Evolutionary conservation across 2,329 filamentous ascomycete genomes (phyloP).

Genomic region (Penicillium fuscoglaucum): DNA sequence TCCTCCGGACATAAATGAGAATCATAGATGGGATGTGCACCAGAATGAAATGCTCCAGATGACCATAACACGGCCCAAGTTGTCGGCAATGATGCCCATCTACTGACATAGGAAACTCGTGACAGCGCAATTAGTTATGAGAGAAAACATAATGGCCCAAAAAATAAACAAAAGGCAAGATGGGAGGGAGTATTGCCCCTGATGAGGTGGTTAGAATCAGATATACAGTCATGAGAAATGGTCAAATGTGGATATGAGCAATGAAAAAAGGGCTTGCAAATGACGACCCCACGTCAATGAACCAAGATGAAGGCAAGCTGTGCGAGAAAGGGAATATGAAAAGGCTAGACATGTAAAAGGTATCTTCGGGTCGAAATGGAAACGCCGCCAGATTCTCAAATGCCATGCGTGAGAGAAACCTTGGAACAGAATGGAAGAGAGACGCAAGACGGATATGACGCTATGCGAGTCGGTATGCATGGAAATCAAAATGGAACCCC

Average conservation of each 20-base stretch:
- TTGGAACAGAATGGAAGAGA: constrained; percentile 27
- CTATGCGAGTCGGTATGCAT: constrained; percentile 41
- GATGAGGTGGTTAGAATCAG: constrained; percentile 16
- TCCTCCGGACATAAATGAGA: constrained; percentile 23
- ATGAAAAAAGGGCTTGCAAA: constrained; percentile 11
- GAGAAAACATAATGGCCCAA: constrained; percentile 11
- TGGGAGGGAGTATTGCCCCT: constrained; percentile 9
- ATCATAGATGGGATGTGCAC: constrained; percentile 21
- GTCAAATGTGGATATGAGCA: constrained; percentile 11
- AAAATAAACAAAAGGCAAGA: constrained; percentile 10
- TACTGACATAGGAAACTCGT: constrained; percentile 41
- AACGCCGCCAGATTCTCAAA: constrained; percentile 41
- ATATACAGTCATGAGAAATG: constrained; percentile 28
- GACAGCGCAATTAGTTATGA: constrained; percentile 26
- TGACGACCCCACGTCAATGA: constrained; percentile 6
- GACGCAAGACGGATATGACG: constrained; percentile 34
- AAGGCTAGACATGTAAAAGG: constrained; percentile 35
- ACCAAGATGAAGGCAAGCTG: constrained; percentile 11
- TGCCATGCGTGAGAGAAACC: constrained; percentile 38
- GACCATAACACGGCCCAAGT: constrained; percentile 17
- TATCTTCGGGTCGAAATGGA: constrained; percentile 39
- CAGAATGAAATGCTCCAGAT: constrained; percentile 25
- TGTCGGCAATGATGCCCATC: constrained; percentile 27
- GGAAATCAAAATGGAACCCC: constrained; percentile 32
- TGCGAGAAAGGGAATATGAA: constrained; percentile 14